Conservation (phyloP, 805 yeast genomes). For the Candida saitoana region DNA sequence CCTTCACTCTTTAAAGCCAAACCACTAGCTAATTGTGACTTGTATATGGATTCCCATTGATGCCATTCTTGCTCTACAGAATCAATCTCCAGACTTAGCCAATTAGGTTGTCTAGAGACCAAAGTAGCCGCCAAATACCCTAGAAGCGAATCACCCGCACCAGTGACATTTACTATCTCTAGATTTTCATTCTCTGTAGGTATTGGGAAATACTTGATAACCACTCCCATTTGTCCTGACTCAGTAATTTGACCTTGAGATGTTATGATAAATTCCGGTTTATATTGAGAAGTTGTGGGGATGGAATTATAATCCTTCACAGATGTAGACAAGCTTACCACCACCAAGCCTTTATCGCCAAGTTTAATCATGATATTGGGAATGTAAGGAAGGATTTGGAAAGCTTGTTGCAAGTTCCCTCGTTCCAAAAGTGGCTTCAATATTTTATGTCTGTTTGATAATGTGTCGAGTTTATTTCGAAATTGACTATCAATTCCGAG, state of each 20-base stretch:
- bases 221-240: conserved; percentile 42
- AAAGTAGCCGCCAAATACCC: conserved; percentile 53
- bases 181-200: conserved; percentile 27
- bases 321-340: conserved; percentile 31
- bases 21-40: conserved; percentile 41
- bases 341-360: conserved; percentile 60
- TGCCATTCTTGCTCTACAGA: conserved; percentile 32
- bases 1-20: conserved; percentile 15
- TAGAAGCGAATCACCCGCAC: conserved; percentile 81
- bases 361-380: conserved; percentile 65
- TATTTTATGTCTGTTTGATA: conserved; percentile 16
- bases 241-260: conserved; percentile 16
- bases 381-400: conserved; percentile 69
- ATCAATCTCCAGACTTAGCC: conserved; percentile 22
- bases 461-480: conserved; percentile 41
- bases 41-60: conserved; percentile 32
- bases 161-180: conserved; percentile 64
- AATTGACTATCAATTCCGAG: conserved; percentile 47
- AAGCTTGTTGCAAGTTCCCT: conserved; percentile 62
- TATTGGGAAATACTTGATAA: conserved; percentile 59
- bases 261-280: conserved; percentile 20
- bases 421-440: conserved; percentile 22
- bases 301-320: conserved; percentile 27
- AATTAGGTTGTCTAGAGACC: conserved; percentile 16
- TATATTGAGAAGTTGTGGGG: conserved; percentile 28